Evolutionary conservation across 352 stramenopile genomes (phyloP).

Genomic region (Plasmopara viticola): DNA sequence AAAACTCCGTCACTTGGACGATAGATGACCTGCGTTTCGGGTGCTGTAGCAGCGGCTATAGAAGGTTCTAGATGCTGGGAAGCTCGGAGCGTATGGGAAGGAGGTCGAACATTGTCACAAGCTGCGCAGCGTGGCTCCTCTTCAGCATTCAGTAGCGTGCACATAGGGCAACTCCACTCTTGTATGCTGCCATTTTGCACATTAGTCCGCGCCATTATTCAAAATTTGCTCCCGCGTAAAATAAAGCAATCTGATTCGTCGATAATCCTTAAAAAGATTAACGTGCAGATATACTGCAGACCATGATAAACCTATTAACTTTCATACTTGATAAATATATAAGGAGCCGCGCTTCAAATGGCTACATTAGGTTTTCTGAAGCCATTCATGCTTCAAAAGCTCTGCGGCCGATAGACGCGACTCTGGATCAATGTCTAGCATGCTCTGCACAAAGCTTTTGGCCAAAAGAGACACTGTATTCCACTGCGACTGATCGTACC

Average conservation of each 20-base stretch:
- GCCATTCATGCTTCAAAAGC: conserved; percentile 53
- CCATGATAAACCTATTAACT: no score
- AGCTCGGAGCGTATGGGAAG: neutral
- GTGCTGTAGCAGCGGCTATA: conserved; percentile 4
- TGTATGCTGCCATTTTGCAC: neutral
- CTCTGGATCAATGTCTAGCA: conserved; percentile 82
- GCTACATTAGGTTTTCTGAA: conserved; percentile 29
- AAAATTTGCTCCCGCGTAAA: conserved; percentile 20
- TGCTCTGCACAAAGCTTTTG: conserved; percentile 82
- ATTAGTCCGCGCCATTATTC: conserved; percentile 29
- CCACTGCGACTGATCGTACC: conserved; percentile 90
- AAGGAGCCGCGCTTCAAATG: conserved; percentile 10
- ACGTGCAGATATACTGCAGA: no score
- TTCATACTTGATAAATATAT: conserved; percentile 3
- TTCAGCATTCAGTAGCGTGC: conserved; percentile 56
- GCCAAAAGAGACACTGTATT: conserved; percentile 59
- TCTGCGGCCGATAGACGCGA: conserved; percentile 50
- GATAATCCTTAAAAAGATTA: neutral
- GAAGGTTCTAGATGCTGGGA: conserved; percentile 2
- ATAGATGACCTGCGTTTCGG: conserved; percentile 9
- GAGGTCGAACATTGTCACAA: conserved; percentile 41
- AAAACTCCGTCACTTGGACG: conserved; percentile 32
- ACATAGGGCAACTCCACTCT: conserved; percentile 67
- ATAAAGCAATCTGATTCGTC: conserved; percentile 4
- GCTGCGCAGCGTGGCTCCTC: conserved; percentile 39